Evolutionary conservation across 2,329 filamentous ascomycete genomes (phyloP), one percentile per base, ranked within the genome.

Genomic region (Cytospora mali): DNA sequence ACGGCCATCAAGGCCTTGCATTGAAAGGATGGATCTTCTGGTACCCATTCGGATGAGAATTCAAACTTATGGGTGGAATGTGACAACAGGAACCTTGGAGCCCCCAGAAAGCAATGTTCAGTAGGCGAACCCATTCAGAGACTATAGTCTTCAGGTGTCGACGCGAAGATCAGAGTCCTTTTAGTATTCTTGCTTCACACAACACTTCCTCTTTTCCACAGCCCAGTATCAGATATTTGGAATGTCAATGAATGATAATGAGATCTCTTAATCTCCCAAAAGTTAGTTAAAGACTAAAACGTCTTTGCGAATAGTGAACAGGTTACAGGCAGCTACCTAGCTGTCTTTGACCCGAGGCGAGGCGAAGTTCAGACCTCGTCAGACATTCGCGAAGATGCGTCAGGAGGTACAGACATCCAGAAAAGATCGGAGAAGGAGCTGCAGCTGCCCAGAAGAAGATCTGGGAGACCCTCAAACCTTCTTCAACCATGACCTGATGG

Each of bases 271-370:
- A 62, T 28, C 29, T 55, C 29, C 58, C 25, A 58, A 49, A 58
- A 62, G 18, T 29, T 39, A 58, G 29, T 49, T 49, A 49, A 62
- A 64, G 59, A 51, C 42, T n/a, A n/a, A 55, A 46, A 16, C 29
- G 10, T 11, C 23, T 42, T 18, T 31, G 31, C 11, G 27, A 33
- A 62, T 33, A 31, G 42, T 23, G 23, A 51, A 31, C 27, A 28
- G 25, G 25, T 62, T 27, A 46, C 63, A 59, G n/a, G n/a, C n/a
- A n/a, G n/a, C n/a, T n/a, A n/a, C n/a, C n/a, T n/a, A n/a, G 42
- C 52, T 65, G 61, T 63, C 63, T 65, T 65, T 60, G 61, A 58
- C 56, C 55, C 60, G 60, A 65, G 63, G 63, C 63, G 60, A 65
- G 42, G 57, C n/a, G 62, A 39, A 18, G 14, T 39, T 27, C 21